Evolutionary conservation across 1,284 basidiomycete species (phyloP), one percentile per base, ranked within the genome.

Genomic region (Ceratobasidium sp.): DNA sequence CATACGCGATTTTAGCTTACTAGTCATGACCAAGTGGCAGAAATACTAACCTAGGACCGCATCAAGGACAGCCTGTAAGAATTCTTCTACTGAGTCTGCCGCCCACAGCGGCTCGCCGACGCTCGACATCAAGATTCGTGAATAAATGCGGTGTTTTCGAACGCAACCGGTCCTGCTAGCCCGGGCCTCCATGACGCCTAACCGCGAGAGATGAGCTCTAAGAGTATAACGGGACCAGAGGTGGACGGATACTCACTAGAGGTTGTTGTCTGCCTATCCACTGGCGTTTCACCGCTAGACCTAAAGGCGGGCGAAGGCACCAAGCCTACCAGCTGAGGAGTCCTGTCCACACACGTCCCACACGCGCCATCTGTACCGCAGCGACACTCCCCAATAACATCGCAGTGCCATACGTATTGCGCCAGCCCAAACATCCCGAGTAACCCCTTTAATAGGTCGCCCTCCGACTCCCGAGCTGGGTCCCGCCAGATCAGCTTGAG

Each of bases 401-500:
- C 72, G 9, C 50, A 47, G 24, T 63, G 59, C 72, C 72, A 73
- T 17, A 63, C 27, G 41, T 64, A 22, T n/a, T 73, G 72, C n/a
- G 47, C 72, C 36, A 73, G 22, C 0, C 72, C 72, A 31, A 54
- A 73, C 15, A 57, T 64, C 15, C 72, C 72, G 2, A 56, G 36
- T 8, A 64, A 22, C 14, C 41, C 2, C 15, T 73, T 29, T n/a
- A 63, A 17, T 7, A 64, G 15, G 7, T 54, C 41, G 14, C 59
- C 59, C 31, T 73, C 72, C 17, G 59, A 47, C 7, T 54, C 50
- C 5, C 31, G 45, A n/a, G 8, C 11, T 27, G 72, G 48, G 41
- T 64, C 59, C 14, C 72, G 59, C 72, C 72, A 73, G 27, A 64
- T 47, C 14, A 73, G 41, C 44, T 73, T 73, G 9, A 73, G 27